Evolutionary conservation across 306 rosid genomes (phyloP), one percentile per base, ranked within the genome.

Genomic region (Argentina anserina): DNA sequence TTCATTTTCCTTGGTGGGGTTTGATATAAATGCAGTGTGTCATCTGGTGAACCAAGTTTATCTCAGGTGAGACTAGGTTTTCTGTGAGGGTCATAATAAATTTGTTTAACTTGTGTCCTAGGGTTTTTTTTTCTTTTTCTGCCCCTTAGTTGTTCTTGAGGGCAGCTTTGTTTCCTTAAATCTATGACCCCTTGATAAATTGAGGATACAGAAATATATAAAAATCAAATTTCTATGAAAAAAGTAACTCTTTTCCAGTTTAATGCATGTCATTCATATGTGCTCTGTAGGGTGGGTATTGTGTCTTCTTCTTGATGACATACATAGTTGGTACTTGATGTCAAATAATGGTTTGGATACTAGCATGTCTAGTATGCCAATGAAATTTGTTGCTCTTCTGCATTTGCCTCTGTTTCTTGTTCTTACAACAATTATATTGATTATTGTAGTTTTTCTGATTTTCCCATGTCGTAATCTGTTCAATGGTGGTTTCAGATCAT

Each of bases 401-500:
- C 21, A 18, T 40, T 60, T 76, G 23, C 49, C 68, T 31, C 25
- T 33, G 8, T 11, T 9, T 17, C 18, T 29, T 59, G 46, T 49
- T 47, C 28, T 12, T 47, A 45, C 60, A 18, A 18, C 15, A 29
- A 14, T 37, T 9, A 39, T 15, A 26, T 14, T 52, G 40, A 34
- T 59, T 58, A 0, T 75, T 60, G 74, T 33, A 28, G 28, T 64
- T 56, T 41, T 50, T 7, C 34, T 43, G 39, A 61, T 47, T 60
- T 82, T 33, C 46, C 76, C 59, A 9, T 20, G 50, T 45, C 66
- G 70, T 9, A 14, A 17, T 18, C 33, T 40, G 53, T 29, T 61
- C 34, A 7, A 41, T 23, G 10, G 66, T 80, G 78, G 52, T 77
- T 83, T 78, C 73, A 87, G 96, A 74, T 69, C 50, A 18, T 74